Evolutionary conservation across 2,329 filamentous ascomycete species (phyloP), one percentile per base, ranked within the genome.

Genomic region (Penicillium sp.): DNA sequence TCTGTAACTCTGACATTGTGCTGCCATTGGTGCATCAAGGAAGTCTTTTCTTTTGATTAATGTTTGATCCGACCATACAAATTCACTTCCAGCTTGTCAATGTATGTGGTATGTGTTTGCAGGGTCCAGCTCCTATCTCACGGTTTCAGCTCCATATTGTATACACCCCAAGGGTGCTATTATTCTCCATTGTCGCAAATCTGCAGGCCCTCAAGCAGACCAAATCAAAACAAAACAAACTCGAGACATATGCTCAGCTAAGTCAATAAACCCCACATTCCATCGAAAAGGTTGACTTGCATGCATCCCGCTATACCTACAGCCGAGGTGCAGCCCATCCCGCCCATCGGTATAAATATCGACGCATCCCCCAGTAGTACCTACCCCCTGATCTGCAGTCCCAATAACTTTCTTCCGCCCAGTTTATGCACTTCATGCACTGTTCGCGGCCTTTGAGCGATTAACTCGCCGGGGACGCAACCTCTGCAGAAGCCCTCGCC

Each of bases 231-330:
- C n/a, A 29, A 43, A 45, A 32, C 40, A 42, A 42, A 45, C 17
- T 13, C 13, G 22, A 52, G 47, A 50, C 50, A 50, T 31, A 17
- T 39, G 22, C 26, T 39, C 41, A 48, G 26, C 15, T 40, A 22
- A 39, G 34, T 38, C 29, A 39, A 39, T 44, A 28, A 42, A 47
- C 55, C 43, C 56, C 58, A 61, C 58, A 61, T 61, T 61, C 58
- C 58, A 61, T 51, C 53, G 46, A 54, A 58, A 60, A 58, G 37
- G 52, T 41, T 53, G 53, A 53, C 48, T 29, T 58, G 56, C 58
- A 60, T 61, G 54, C 56, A 57, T 57, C 54, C 53, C 50, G 50
- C 43, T 40, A 33, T 53, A 52, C 54, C 19, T 39, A 49, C 46
- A 39, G 43, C 50, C 42, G 45, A 43, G 39, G 35, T 42, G 48